Percentiles rank a stretch among this genome's conserved stretches.
Evolutionary conservation across 768 basidiomycete species (phyloP).

Genomic region (Naganishia randhawae): DNA sequence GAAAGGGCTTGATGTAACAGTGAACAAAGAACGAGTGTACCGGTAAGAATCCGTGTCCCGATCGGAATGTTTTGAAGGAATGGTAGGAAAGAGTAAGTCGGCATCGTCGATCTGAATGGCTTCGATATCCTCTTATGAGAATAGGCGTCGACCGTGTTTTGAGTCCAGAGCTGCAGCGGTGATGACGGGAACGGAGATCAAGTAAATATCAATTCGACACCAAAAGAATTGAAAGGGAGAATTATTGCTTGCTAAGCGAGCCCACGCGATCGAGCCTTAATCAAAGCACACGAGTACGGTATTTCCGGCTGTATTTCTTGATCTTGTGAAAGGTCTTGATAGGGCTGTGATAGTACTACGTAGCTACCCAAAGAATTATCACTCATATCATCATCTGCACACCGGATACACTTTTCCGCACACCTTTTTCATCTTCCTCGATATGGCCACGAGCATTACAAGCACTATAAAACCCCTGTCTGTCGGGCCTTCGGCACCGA

Average conservation of each 20-base stretch:
- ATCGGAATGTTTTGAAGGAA: slow-evolving; percentile 49
- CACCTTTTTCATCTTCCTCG: not conserved
- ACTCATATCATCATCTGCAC: too few species aligned
- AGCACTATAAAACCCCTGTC: not conserved
- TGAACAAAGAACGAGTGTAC: slow-evolving; percentile 36
- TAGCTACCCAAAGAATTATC: too few species aligned
- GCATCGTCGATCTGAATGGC: slow-evolving; percentile 35
- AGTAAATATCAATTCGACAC: not conserved
- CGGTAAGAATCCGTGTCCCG: slow-evolving; percentile 42
- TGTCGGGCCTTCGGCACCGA: slow-evolving; percentile 33
- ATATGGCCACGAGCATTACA: not conserved
- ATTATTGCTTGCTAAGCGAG: not conserved
- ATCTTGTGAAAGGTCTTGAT: too few species aligned
- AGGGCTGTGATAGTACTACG: too few species aligned
- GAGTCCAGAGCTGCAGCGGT: too few species aligned
- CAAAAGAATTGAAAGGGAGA: not conserved
- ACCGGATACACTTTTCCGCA: not conserved
- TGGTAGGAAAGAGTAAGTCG: slow-evolving; percentile 48
- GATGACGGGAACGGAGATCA: not conserved
- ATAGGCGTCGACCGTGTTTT: too few species aligned
- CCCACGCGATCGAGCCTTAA: not conserved
- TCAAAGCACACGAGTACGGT: too few species aligned
- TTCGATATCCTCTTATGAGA: not conserved
- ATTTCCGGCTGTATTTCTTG: too few species aligned
- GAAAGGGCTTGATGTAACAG: slow-evolving; percentile 32